Evolutionary conservation across 352 stramenopile genomes (phyloP), one percentile per base, ranked within the genome.

Genomic region (Pseudoperonospora humuli): DNA sequence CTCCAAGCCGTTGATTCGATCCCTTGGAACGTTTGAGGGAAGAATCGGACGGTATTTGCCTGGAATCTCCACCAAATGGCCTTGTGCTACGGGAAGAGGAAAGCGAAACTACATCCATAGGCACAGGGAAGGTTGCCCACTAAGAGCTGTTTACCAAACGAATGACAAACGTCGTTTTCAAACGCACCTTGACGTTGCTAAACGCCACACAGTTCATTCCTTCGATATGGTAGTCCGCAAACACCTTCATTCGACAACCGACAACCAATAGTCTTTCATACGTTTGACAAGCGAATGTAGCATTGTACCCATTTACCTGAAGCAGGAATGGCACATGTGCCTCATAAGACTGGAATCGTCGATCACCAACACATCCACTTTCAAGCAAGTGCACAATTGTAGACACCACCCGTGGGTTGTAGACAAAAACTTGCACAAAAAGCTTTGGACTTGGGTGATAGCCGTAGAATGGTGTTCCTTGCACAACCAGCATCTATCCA

Each of bases 161-260:
- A n/a, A n/a, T n/a, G n/a, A n/a, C n/a, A n/a, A n/a, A n/a, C n/a
- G n/a, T n/a, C n/a, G n/a, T n/a, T 25, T 10, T 5, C 48, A 29
- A 34, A 5, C 46, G 21, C 55, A 87, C 72, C 55, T 80, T 88
- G 26, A 77, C 62, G 27, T 89, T 74, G 17, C 62, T 61, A 11
- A 95, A 54, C 39, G 79, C 69, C 15, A 95, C 50, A 7, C 68
- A 65, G 52, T 88, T 95, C 82, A 95, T 95, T n/a, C 86, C 86
- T 70, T 94, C 84, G 23, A 96, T 93, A 27, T 91, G 88, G 63
- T 95, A 93, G 54, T 96, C 86, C 1, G 85, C 81, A 66, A 95
- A 95, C 4, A 91, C 66, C 75, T 93, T 25, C 7, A 38, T 23
- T 21, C 8, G 23, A 17, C 25, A 40, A 7, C 5, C n/a, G 4